Conservation (phyloP, 1,139 yeast genomes). For the Pichia sp. region DNA sequence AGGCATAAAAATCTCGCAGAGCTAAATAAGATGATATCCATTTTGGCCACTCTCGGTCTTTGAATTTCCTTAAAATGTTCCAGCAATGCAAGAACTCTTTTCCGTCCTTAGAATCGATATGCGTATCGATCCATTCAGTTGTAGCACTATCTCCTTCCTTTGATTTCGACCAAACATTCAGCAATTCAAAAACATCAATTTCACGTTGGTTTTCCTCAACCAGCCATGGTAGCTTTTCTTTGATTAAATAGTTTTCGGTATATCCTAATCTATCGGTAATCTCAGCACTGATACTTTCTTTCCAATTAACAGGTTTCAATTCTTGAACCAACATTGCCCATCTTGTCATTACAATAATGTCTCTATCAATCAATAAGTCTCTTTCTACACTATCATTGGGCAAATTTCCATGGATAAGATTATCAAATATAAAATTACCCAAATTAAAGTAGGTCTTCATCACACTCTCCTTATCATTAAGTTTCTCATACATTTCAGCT, state of each 20-base stretch:
- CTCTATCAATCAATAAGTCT: conserved; percentile 24
- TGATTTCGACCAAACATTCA: conserved; percentile 15
- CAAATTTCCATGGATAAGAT: conserved; percentile 20
- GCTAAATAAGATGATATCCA: conserved; percentile 23
- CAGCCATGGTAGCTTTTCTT: conserved; percentile 7
- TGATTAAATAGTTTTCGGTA: conserved; percentile 20
- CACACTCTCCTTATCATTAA: conserved; percentile 21
- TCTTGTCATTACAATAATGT: conserved; percentile 23
- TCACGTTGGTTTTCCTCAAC: background rate
- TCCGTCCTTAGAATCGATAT: conserved; percentile 14
- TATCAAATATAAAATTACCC: conserved; percentile 23
- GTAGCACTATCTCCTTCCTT: background rate
- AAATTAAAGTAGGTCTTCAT: conserved; percentile 20
- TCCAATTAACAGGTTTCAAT: conserved; percentile 8
- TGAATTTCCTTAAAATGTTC: conserved; percentile 15
- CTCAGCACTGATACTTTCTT: conserved; percentile 12
- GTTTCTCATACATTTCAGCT: conserved; percentile 64
- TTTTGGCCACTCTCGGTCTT: conserved; percentile 21
- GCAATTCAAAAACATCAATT: conserved; percentile 18
- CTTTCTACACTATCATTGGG: conserved; percentile 16
- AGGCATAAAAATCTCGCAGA: conserved; percentile 24
- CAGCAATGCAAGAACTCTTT: conserved; percentile 20
- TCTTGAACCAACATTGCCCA: conserved; percentile 19
- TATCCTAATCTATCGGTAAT: conserved; percentile 21
- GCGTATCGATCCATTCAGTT: conserved; percentile 12